Evolutionary conservation across 2,329 filamentous ascomycete genomes (phyloP), one percentile per base, ranked within the genome.

Genomic region (Neurospora sp.): DNA sequence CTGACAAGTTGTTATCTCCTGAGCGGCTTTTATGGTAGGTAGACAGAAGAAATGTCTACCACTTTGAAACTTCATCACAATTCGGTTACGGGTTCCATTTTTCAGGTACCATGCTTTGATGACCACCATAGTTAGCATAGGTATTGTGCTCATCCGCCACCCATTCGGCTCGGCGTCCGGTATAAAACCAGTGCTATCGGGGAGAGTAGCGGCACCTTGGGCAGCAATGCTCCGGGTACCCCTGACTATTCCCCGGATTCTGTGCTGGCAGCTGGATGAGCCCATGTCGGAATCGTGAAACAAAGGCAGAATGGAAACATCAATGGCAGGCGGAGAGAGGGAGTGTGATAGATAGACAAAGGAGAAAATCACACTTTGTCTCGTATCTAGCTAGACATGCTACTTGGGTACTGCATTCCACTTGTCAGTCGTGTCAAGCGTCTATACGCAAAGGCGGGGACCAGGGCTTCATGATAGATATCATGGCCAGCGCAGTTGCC

Each of bases 181-280:
- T 36, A 62, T n/a, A 36, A 33, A 17, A 57, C 46, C n/a, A 71
- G 67, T 68, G 70, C 67, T 19, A 72, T 70, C 68, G 70, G 79
- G 52, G 75, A 75, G 74, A 74, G 72, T 77, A 76, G 75, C 74
- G 75, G 77, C 76, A 77, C 76, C 75, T 82, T 81, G 80, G 80
- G 80, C 80, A 82, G 78, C 80, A 82, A 82, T 79, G 77, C 76
- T 79, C 76, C 77, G 72, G 75, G 76, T 76, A 74, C 75, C 78
- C 77, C 79, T 77, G 75, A 74, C 73, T 74, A 62, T 38, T 66
- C 69, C 73, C 74, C 67, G 70, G 71, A 70, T 70, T 62, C 15
- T 62, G 23, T 8, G 1, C 23, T 33, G n/a, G n/a, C n/a, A n/a
- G n/a, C n/a, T n/a, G 52, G 6, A 17, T 33, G 52, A 33, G 52